A percentile compares a stretch with the other conserved stretches of the same genome.
Evolutionary conservation across 2,329 filamentous ascomycete genomes (phyloP).

Genomic region (Chaetomium globosum): DNA sequence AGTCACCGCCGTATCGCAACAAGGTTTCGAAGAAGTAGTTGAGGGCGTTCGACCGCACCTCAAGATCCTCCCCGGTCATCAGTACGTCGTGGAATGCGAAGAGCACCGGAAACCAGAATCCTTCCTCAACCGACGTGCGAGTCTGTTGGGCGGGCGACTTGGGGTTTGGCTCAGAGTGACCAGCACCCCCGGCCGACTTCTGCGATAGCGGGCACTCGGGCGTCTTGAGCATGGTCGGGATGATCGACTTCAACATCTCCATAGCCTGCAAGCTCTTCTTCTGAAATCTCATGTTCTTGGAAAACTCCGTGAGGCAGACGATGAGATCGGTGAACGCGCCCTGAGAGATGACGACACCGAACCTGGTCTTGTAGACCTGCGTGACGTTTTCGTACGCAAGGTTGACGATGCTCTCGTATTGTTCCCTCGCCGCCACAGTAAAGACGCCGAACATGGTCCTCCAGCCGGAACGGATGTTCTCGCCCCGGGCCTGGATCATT

Average conservation of each 20-base stretch:
- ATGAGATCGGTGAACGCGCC: constrained; percentile 95
- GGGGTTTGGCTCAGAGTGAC: constrained; percentile 45
- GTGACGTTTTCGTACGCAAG: constrained; percentile 96
- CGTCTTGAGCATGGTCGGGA: constrained; percentile 91
- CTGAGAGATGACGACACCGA: constrained; percentile 93
- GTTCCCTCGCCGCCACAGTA: constrained; percentile 89
- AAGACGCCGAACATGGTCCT: constrained; percentile 99
- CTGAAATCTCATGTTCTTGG: constrained; percentile 97
- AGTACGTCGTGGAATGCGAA: constrained; percentile 98
- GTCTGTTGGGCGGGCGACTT: constrained; percentile 60
- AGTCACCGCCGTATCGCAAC: constrained; percentile 85
- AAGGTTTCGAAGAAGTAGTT: constrained; percentile 97
- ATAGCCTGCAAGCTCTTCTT: constrained; percentile 97
- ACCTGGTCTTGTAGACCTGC: constrained; percentile 92
- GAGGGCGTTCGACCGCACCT: constrained; percentile 86
- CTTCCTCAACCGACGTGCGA: constrained; percentile 89
- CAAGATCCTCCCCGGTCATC: constrained; percentile 98
- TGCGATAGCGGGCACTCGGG: constrained; percentile 90
- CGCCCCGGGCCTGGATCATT: constrained; percentile 96
- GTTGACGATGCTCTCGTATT: constrained; percentile 93
- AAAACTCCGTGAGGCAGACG: constrained; percentile 96
- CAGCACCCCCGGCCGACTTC: constrained; percentile 47
- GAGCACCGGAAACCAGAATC: constrained; percentile 97
- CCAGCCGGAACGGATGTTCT: constrained; percentile 98
- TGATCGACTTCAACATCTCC: constrained; percentile 89